Evolutionary conservation across 2,329 filamentous ascomycete species (phyloP).

Genomic region (Trichoderma koningii): DNA sequence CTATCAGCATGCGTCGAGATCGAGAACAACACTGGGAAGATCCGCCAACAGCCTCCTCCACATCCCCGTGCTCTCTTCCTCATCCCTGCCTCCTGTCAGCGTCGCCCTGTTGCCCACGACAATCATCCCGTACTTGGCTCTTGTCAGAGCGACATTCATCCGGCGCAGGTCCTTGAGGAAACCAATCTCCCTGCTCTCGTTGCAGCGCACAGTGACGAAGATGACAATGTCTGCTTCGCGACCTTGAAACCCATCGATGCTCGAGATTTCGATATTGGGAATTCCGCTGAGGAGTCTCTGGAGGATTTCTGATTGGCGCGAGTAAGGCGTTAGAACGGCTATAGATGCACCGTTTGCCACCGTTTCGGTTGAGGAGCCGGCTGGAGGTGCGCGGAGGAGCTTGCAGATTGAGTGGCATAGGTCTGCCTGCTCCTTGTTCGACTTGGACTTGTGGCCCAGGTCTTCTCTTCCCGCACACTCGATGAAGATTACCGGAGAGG

Average conservation of each 20-base stretch:
- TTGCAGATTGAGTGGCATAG: conserved; percentile 41
- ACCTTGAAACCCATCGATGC: conserved; percentile 49
- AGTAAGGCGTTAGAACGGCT: conserved; percentile 48
- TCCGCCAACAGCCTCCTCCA: conserved; percentile 23
- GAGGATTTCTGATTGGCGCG: conserved; percentile 41
- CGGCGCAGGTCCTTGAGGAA: conserved; percentile 46
- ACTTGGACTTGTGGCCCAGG: conserved; percentile 43
- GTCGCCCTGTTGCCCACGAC: conserved; percentile 39
- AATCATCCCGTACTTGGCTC: conserved; percentile 41
- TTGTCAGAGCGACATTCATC: conserved; percentile 46
- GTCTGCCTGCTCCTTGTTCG: conserved; percentile 43
- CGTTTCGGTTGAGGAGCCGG: neutral
- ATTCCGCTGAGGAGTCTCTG: conserved; percentile 32
- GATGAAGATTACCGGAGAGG: conserved; percentile 38
- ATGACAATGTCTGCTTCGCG: conserved; percentile 48
- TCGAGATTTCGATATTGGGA: conserved; percentile 41
- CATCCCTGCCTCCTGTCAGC: conserved; percentile 31
- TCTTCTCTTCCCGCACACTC: conserved; percentile 43
- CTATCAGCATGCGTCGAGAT: neutral
- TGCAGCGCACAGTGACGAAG: conserved; percentile 47
- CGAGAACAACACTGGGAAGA: neutral
- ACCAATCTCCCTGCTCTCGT: conserved; percentile 43
- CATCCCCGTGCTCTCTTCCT: conserved; percentile 26
- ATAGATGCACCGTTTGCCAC: conserved; percentile 23
- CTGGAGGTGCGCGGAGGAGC: conserved; percentile 31